A percentile compares a stretch with the other conserved stretches of the same genome.
These are phyloP conservation scores for Carallia brachiata DNA, from an alignment of 345 rosid species.

Conservation along the genomic window DNA sequence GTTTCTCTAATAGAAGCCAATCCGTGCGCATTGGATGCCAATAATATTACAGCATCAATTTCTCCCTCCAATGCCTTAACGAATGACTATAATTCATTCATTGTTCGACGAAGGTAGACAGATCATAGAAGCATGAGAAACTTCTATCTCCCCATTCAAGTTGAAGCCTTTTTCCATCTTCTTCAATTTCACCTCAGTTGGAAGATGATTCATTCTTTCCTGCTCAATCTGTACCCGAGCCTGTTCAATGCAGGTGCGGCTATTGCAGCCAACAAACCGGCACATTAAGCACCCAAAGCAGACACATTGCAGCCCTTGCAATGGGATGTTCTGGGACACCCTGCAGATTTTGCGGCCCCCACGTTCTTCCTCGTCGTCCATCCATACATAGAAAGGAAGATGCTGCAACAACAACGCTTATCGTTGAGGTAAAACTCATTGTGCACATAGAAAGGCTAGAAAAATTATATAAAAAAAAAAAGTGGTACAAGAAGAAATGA, in stretches of 20 bases:
- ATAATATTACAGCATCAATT: slow-evolving; percentile 45
- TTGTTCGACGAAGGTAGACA: slow-evolving; percentile 59
- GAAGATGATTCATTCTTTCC: slow-evolving; percentile 59
- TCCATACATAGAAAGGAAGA: no score
- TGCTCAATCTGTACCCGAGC: slow-evolving; percentile 75
- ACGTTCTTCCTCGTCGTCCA: no score
- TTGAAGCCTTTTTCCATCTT: slow-evolving; percentile 70
- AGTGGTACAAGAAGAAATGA: no score
- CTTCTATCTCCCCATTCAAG: slow-evolving; percentile 66
- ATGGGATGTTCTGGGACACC: not conserved
- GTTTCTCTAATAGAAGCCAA: slow-evolving; percentile 22
- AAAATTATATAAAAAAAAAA: no score
- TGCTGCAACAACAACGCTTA: no score
- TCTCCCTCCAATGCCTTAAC: slow-evolving; percentile 75
- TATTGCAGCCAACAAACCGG: slow-evolving; percentile 34
- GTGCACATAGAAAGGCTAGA: no score
- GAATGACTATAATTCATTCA: slow-evolving; percentile 55
- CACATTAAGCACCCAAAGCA: slow-evolving; percentile 49
- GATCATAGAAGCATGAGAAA: slow-evolving; percentile 73
- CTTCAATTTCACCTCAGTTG: slow-evolving; percentile 37
- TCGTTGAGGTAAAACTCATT: no score
- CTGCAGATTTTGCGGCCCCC: no score
- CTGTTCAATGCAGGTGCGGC: slow-evolving; percentile 44
- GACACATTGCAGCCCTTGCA: slow-evolving; percentile 49
- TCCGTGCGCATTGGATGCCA: slow-evolving; percentile 38